Evolutionary conservation across 225 moss, liverwort and hornwort genomes (phyloP).

Genomic region (Polytrichum formosum): DNA sequence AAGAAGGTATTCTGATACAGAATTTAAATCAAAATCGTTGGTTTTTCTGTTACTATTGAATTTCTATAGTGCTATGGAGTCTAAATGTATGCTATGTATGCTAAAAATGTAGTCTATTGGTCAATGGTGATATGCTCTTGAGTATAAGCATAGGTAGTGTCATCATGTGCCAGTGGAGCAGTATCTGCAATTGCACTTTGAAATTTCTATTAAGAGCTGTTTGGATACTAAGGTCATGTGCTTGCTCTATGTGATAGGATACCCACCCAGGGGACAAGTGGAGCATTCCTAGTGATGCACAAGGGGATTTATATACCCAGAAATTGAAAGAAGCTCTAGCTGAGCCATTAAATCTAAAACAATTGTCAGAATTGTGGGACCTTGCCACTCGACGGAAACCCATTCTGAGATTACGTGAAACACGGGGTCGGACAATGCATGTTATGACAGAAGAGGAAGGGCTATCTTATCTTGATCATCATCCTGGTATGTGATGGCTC

Average conservation of each 20-base stretch:
- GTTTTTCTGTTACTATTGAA: too few relatives aligned
- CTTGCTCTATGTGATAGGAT: conserved; percentile 19
- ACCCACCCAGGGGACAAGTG: conserved; percentile 27
- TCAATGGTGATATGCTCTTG: too few relatives aligned
- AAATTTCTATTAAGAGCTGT: too few relatives aligned
- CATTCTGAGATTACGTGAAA: conserved; percentile 50
- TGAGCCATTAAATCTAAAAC: conserved; percentile 41
- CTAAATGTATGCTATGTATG: too few relatives aligned
- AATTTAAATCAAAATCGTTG: too few relatives aligned
- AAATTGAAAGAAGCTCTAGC: conserved; percentile 42
- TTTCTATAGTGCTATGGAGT: too few relatives aligned
- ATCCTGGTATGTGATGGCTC: conserved; percentile 40
- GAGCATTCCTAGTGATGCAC: conserved; percentile 44
- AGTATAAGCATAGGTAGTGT: too few relatives aligned
- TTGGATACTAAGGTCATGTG: not conserved
- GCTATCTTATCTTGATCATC: conserved; percentile 66
- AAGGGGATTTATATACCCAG: conserved; percentile 32
- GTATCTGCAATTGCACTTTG: too few relatives aligned
- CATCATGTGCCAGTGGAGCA: too few relatives aligned
- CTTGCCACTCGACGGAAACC: conserved; percentile 45
- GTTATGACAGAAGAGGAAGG: conserved; percentile 47
- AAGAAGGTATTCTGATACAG: not conserved
- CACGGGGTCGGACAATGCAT: conserved; percentile 56
- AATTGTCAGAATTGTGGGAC: conserved; percentile 39
- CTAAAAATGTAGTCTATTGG: too few relatives aligned